Base-by-base conservation (phyloP, 2,329 filamentous ascomycete genomes). In the Xylaria sp. region DNA sequence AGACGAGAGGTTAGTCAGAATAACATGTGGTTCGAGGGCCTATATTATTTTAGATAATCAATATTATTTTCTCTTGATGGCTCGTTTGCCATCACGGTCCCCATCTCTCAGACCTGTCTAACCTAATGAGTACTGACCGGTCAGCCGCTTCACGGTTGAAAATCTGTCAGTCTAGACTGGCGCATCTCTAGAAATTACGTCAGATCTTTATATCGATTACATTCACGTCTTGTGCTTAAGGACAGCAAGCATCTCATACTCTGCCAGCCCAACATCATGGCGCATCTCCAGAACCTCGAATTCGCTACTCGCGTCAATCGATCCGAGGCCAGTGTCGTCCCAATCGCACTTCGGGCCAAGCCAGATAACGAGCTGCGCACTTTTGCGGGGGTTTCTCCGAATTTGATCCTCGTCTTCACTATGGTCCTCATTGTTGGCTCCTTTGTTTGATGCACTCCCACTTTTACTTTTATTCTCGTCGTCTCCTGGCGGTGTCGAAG, bases 341-440 rank as follows among this genome's bases (percentile, higher is more conserved):
- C 70, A 73, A 46, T 72, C 71, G 3, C 66, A 64, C 28, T 67
- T 68, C 2, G 71, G 71, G 6, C 71, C 71, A 13, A 73, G 63
- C 70, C 71, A 73, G 26, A 73, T 33, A n/a, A 69, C 42, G 6
- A 66, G 54, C 23, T 56, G 48, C n/a, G 6, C 36, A 1, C 54
- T 20, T 57, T 15, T 9, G 6, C 20, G n/a, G 26, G 49, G 15
- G 26, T 23, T 40, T 3, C 40, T 57, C 36, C 11, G 38, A 9
- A 11, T 33, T 26, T 46, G 11, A 23, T 38, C 6, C 2, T 13
- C 13, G 36, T 42, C 13, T 15, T 28, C 20, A 4, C 31, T 23
- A 10, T 40, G 11, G 4, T 36, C 28, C 20, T 38, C 28, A 13
- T 9, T 1, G 11, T n/a, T 33, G 9, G 9, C 26, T 53, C 23